phyloP scores from a whole-genome alignment of 768 basidiomycete genomes.

The Pleurotus tuber-regium region DNA sequence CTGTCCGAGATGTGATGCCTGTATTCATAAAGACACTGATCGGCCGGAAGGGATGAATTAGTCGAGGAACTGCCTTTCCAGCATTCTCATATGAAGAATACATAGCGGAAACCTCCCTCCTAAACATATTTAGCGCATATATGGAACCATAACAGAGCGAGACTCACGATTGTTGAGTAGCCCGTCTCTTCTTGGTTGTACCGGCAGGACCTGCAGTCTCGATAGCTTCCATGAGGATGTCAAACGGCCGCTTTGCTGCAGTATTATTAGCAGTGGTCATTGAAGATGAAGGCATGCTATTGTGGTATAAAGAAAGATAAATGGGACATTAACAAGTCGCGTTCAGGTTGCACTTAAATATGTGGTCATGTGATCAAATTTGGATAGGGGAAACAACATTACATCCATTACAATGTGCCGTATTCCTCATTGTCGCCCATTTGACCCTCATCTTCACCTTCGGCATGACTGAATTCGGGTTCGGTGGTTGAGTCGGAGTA shows the following conservation, averaged over 20 bases:
- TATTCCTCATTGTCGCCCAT: not conserved
- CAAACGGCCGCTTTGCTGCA: not conserved
- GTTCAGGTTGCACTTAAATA: too few species aligned
- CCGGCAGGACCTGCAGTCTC: not conserved
- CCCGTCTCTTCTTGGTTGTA: not conserved
- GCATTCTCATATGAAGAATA: not conserved
- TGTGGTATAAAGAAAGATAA: too few species aligned
- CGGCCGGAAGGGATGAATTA: not conserved
- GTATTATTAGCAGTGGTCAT: not conserved
- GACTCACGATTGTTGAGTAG: not conserved
- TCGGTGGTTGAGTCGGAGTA: too few species aligned
- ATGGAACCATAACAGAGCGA: not conserved
- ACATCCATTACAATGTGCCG: too few species aligned
- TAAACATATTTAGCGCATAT: slow-evolving; percentile 3
- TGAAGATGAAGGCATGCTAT: not conserved
- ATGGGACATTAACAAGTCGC: too few species aligned
- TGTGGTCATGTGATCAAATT: too few species aligned
- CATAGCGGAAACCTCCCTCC: too few species aligned
- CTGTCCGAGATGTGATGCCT: too few species aligned
- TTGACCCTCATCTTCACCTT: not conserved
- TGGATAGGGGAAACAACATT: too few species aligned
- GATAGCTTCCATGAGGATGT: not conserved
- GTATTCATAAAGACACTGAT: not conserved
- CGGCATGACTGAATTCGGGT: too few species aligned
- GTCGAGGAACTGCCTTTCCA: not conserved